Evolutionary conservation across 495 filamentous ascomycete genomes (phyloP), one percentile per base, ranked within the genome.

Genomic region (Hapsidospora chrysogenum): DNA sequence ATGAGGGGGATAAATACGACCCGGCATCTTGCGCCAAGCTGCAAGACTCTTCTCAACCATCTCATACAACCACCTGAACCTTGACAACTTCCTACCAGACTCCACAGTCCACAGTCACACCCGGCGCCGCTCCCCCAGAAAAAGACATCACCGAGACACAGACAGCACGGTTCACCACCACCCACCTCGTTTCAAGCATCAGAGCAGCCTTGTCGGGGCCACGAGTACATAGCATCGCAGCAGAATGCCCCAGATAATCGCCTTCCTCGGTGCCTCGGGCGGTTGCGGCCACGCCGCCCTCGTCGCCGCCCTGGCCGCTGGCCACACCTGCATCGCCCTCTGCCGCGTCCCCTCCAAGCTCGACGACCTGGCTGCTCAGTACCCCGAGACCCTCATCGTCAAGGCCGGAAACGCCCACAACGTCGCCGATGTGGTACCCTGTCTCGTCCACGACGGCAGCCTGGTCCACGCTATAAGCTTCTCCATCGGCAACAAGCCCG

Each of bases 261-360:
- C 56, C 23, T 56, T 64, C 55, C 56, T 64, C 32, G 60, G 60
- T 38, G 60, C 60, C 9, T 62, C 60, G 11, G 55, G 53, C 37
- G 60, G 55, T 35, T 52, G 43, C 42, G 51, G 50, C 18, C 40
- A 34, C 23, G 21, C 48, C 14, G 55, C 54, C 21, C 57, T 68
- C 8, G 49, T 48, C 7, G 47, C 49, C 22, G 45, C 60, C 3
- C 52, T 72, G 15, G 44, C 54, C 11, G 49, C 53, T 6, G 63
- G 61, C 27, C 56, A 64, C 35, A 41, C 47, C 9, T 54, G 49
- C 36, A 34, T 41, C 28, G 54, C 63, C 14, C 57, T 69, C 0
- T 63, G 48, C 29, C 70, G 74, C 18, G 63, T 53, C 9, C 68
- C 74, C 10, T 38, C 57, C 17, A 78, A 76, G 50, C 67, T 78